Evolutionary conservation across 1,139 yeast genomes (phyloP), one percentile per base, ranked within the genome.

Genomic region (Yamadazyma blattariae): DNA sequence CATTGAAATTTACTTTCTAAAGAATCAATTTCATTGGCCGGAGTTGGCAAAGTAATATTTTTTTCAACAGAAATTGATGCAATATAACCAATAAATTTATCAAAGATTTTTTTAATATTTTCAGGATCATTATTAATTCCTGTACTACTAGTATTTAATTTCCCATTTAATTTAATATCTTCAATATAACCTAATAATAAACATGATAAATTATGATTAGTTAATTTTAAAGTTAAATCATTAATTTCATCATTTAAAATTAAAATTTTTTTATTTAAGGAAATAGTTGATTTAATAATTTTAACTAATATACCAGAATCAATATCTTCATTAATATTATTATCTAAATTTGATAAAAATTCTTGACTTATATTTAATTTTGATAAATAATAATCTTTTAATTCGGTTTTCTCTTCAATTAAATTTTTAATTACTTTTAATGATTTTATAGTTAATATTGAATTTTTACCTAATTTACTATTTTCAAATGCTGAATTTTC

Each of bases 51-150:
- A 2, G 58, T 42, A 2, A 78, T 59, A 43, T 63, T 65, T 37
- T 67, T 61, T 42, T 75, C 78, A 4, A 74, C 82, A 0, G 84
- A 79, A 8, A 67, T 51, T 1, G 80, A 69, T 8, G 76, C 80
- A 16, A 79, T 61, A 39, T 74, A 74, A 1, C 81, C 62, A 26
- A 78, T 65, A 17, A 79, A 51, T 21, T 69, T 67, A 34, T 79
- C 85, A 36, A 71, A 55, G 4, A 44, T 35, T 14, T 32, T 30
- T 15, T 25, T 37, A 8, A 27, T 23, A 19, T 22, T 30, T 29
- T 33, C 34, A 7, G 32, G 21, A 15, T 35, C 21, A 20, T 32
- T 27, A 25, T 37, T 36, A 20, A 13, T 10, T 15, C 27, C 31
- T 4, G 23, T 12, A 12, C 20, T 14, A 24, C 27, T 38, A 7